Evolutionary conservation across 257 asterid species (phyloP).

Genomic region (Solanum raphanifolium): DNA sequence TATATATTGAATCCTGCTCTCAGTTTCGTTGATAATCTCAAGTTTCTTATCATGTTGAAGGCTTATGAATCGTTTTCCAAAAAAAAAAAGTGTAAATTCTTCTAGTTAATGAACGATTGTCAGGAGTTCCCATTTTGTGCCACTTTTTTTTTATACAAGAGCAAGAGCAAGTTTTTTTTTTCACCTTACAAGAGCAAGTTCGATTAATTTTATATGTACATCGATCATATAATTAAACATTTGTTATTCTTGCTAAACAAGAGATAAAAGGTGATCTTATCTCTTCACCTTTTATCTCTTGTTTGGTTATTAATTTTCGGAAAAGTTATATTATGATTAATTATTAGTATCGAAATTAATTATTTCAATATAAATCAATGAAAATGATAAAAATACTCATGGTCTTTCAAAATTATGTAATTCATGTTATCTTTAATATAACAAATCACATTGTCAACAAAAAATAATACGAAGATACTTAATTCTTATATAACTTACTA

Average conservation of each 20-base stretch:
- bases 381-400: no score
- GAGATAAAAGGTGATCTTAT: no score
- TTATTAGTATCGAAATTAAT: no score
- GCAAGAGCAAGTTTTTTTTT: no score
- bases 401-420: no score
- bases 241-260: neutral
- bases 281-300: no score
- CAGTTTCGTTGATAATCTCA: neutral
- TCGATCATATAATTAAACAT: neutral
- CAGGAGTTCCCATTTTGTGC: neutral
- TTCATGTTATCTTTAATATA: no score
- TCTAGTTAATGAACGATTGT: neutral
- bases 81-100: neutral
- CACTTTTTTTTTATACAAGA: neutral
- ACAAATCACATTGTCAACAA: neutral
- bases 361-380: no score
- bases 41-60: neutral
- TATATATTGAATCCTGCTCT: neutral
- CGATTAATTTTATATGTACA: neutral
- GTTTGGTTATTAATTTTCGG: no score
- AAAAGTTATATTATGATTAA: no score
- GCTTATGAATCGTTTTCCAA: neutral
- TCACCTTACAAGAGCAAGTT: neutral
- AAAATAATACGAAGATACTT: no score
- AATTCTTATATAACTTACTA: rapidly evolving